Evolutionary conservation across 2,329 filamentous ascomycete species (phyloP), one percentile per base, ranked within the genome.

Genomic region (Claviceps humidiphila): DNA sequence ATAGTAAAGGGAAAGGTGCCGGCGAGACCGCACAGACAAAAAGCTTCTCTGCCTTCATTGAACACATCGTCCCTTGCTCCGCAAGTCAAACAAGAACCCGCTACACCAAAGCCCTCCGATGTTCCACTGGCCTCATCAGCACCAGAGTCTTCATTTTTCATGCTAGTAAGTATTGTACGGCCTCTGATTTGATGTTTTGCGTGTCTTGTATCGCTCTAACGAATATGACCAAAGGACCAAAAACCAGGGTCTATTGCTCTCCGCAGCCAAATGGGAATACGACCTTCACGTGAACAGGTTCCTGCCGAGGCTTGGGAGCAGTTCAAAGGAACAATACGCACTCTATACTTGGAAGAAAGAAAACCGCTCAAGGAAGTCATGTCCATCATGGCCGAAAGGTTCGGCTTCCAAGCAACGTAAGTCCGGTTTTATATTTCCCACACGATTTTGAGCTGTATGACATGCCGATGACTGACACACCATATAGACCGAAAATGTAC

Each of bases 291-390:
- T 54, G 70, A 73, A 56, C 68, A 71, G 58, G 69, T 73, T 49
- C 69, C 71, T 55, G 68, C 68, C 22, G 71, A 73, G 57, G 64
- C 68, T 42, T 76, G 73, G 73, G 73, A 75, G 56, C 64, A 68
- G 30, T 69, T 72, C 53, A 76, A 75, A 58, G 60, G 63, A 46
- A 71, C 67, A 5, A 76, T 76, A 47, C 67, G 69, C 43, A 60
- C 64, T 9, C 54, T 76, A 38, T 76, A 76, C 55, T 64, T 76
- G 5, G 73, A 76, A 22, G 71, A 76, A 56, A 67, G 74, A 49
- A 71, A 70, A 41, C 73, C 73, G 3, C 64, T 76, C n/a, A 76
- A 76, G 57, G 72, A 76, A 62, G 73, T 76, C 57, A 76, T 55
- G 70, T 59, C 66, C 22, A 71, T 75, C 57, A 76, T 76, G 73